Evolutionary conservation across 2,329 filamentous ascomycete species (phyloP), one percentile per base, ranked within the genome.

Genomic region (Aspergillus brunneoviolaceus): DNA sequence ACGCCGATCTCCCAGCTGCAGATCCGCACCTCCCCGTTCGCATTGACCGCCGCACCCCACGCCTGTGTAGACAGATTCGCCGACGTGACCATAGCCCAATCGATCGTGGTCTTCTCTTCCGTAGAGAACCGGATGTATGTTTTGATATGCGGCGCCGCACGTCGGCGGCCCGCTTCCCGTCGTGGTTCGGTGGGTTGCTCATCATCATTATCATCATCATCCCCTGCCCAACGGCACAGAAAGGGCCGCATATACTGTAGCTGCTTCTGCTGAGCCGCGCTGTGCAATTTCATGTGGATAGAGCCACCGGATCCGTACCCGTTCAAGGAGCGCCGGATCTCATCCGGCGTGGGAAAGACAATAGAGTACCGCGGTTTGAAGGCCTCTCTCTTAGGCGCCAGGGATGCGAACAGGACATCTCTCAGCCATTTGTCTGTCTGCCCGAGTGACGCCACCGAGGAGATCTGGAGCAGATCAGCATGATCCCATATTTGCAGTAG

Each of bases 51-150:
- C 42, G 89, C 87, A 1, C 92, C 92, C 93, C 92, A 96, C 0
- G 92, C 92, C 75, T 96, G 92, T 62, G 88, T 94, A 1, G 90
- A 95, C 2, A 96, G 74, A 67, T 96, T 96, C n/a, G 92, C 92
- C n/a, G 90, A 95, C 0, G 91, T 96, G 2, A 96, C 73, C 64
- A 96, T 81, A 1, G 90, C 91, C 93, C 92, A 96, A 70, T 95
- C 90, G 45, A 96, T 87, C 0, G 64, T 72, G 5, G 74, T 70
- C 70, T 77, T 77, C 2, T 55, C 63, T 14, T 69, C 60, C 4
- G 66, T 39, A 0, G 73, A 65, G 67, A 83, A 92, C 4, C 90
- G 85, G 49, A 93, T 87, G 69, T 95, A 96, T 0, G 92, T 96
- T 74, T 96, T 96, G 72, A 96, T 90, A 67, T 96, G 92, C 0